Percentiles rank a stretch among this genome's conserved stretches.
These are phyloP conservation scores for Pythium phragmiticola DNA, from an alignment of 352 stramenopile species.

Conservation along the genomic window DNA sequence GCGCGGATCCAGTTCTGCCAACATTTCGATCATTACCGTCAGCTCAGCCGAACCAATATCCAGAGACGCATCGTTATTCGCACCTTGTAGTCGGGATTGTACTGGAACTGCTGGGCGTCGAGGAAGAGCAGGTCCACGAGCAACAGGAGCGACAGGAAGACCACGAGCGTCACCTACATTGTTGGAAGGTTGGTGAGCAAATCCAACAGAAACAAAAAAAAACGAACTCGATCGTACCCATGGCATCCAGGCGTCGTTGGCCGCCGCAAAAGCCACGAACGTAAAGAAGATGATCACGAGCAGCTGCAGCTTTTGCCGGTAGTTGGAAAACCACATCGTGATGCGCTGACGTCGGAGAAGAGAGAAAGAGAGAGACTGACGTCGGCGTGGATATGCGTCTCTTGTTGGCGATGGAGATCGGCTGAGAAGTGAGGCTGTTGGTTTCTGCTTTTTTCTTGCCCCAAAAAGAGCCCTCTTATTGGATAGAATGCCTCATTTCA, in stretches of 20 bases:
- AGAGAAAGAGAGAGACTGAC: not conserved
- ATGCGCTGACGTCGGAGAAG: not conserved
- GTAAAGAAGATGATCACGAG: constrained; percentile 83
- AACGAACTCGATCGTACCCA: constrained; percentile 40
- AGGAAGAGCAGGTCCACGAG: constrained; percentile 76
- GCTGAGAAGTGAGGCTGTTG: not conserved
- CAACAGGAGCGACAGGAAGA: constrained; percentile 74
- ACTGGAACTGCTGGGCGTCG: constrained; percentile 71
- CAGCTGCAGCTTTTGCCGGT: constrained; percentile 76
- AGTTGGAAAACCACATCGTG: constrained; percentile 73
- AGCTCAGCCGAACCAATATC: not conserved
- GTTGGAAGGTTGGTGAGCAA: not conserved
- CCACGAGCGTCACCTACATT: constrained; percentile 62
- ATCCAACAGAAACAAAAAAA: not conserved
- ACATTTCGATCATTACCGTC: not conserved
- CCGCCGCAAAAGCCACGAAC: constrained; percentile 76
- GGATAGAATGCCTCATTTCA: not conserved
- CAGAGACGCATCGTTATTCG: not conserved
- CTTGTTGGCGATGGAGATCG: not conserved
- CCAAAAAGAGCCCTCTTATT: not conserved
- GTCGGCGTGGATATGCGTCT: not conserved
- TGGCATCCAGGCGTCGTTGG: constrained; percentile 74
- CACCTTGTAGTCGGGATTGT: constrained; percentile 86
- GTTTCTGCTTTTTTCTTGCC: constrained; percentile 10
- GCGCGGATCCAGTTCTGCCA: constrained; percentile 72